Conservation (phyloP, 331 rosid genomes). For the Pyracantha coccinea region DNA sequence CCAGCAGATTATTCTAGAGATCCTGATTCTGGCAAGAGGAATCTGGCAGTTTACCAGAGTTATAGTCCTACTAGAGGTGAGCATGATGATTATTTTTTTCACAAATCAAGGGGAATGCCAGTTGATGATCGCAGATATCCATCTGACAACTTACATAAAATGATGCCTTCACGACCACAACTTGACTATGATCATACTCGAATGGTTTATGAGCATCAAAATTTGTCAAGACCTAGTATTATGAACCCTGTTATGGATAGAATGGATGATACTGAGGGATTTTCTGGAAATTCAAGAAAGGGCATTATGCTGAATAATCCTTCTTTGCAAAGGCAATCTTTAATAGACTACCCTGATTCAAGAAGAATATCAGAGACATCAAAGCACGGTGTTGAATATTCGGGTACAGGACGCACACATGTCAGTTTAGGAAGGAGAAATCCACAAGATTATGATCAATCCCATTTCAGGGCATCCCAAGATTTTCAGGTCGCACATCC, state of each 20-base stretch:
- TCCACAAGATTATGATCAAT: constrained; percentile 40
- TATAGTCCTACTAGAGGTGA: constrained; percentile 45
- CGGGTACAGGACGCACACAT: constrained; percentile 34
- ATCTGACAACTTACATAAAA: constrained; percentile 46
- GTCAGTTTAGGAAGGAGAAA: constrained; percentile 38
- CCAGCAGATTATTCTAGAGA: constrained; percentile 33
- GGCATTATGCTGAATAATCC: constrained; percentile 29
- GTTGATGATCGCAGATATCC: constrained; percentile 41
- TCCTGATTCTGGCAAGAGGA: constrained; percentile 42
- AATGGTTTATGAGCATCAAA: constrained; percentile 41
- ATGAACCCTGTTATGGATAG: constrained; percentile 35
- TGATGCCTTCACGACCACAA: constrained; percentile 39
- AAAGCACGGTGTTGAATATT: constrained; percentile 41
- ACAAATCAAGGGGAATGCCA: constrained; percentile 31
- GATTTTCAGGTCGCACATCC: constrained; percentile 26
- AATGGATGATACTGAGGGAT: constrained; percentile 31
- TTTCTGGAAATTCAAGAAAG: constrained; percentile 35
- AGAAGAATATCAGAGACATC: constrained; percentile 37
- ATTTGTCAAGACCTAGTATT: constrained; percentile 32
- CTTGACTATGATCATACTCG: constrained; percentile 38
- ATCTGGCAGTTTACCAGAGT: constrained; percentile 23
- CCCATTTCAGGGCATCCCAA: constrained; percentile 34
- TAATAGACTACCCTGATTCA: constrained; percentile 43
- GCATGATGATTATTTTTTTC: constrained; percentile 30
- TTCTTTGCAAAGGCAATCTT: constrained; percentile 28